These are phyloP conservation scores for Noccaea bulbosa DNA, from an alignment of 345 rosid species.

Conservation along the genomic window DNA sequence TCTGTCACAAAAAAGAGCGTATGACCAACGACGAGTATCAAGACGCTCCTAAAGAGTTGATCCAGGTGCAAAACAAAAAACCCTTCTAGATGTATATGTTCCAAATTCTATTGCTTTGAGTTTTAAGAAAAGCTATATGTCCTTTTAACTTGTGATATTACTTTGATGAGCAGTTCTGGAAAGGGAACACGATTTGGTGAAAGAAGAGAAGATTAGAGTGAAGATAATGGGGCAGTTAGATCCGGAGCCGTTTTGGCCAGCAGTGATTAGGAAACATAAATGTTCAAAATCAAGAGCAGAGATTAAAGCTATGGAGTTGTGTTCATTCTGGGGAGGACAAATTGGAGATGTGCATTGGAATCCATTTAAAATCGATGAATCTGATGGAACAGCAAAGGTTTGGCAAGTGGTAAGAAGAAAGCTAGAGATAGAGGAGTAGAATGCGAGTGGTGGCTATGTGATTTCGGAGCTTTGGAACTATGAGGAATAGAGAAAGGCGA, in stretches of 20 bases:
- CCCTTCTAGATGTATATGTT: background rate
- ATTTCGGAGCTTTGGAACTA: slow-evolving; percentile 34
- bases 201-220: slow-evolving; percentile 39
- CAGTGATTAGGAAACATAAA: slow-evolving; percentile 48
- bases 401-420: slow-evolving; percentile 33
- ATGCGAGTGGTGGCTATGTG: slow-evolving; percentile 42
- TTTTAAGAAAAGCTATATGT: background rate
- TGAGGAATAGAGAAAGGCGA: slow-evolving; percentile 28
- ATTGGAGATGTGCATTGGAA: slow-evolving; percentile 55
- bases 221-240: slow-evolving; percentile 68
- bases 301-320: slow-evolving; percentile 46
- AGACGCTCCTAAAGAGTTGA: slow-evolving; percentile 67
- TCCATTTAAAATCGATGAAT: slow-evolving; percentile 49
- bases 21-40: slow-evolving; percentile 60
- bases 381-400: slow-evolving; percentile 42
- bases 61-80: slow-evolving; percentile 45
- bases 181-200: slow-evolving; percentile 39
- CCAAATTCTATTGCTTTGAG: background rate
- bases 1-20: slow-evolving; percentile 52
- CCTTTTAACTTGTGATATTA: background rate
- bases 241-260: slow-evolving; percentile 46
- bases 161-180: slow-evolving; percentile 25
- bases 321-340: slow-evolving; percentile 54
- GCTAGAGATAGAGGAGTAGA: slow-evolving; percentile 36
- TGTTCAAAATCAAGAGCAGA: slow-evolving; percentile 43